Percentiles rank a stretch among this genome's conserved stretches.
These are phyloP conservation scores for Coniosporium apollinis DNA, from an alignment of 495 filamentous ascomycete genomes.

Conservation along the genomic window DNA sequence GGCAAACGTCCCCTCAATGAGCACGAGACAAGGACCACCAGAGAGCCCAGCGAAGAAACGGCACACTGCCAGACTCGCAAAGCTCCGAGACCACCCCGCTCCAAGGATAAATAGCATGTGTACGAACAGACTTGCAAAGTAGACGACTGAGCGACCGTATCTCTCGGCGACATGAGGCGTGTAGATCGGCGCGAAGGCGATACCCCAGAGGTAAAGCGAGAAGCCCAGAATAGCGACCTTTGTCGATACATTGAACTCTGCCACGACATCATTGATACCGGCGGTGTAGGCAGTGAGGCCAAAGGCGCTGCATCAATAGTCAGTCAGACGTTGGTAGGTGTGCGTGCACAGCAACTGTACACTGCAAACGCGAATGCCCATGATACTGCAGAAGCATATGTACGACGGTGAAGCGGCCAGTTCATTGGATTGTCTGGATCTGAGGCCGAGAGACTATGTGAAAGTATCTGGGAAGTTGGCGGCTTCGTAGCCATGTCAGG, in stretches of 20 bases:
- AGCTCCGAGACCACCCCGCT: conserved; percentile 17
- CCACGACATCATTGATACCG: conserved; percentile 11
- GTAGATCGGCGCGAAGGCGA: conserved; percentile 20
- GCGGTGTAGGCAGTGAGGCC: conserved; percentile 19
- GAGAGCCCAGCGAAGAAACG: conserved; percentile 29
- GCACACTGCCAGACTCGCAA: conserved; percentile 20
- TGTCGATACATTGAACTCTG: conserved; percentile 15
- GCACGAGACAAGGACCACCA: conserved; percentile 27
- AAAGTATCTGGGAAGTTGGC: too few species aligned
- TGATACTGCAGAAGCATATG: conserved; percentile 14
- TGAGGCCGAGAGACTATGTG: too few species aligned
- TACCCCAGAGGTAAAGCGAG: conserved; percentile 20
- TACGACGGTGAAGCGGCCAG: conserved; percentile 12
- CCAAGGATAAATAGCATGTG: conserved; percentile 46
- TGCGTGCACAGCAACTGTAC: conserved; percentile 12
- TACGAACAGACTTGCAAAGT: conserved; percentile 25
- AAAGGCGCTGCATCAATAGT: conserved; percentile 9
- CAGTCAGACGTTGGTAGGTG: not conserved
- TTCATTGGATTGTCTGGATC: conserved; percentile 16
- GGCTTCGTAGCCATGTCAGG: too few species aligned
- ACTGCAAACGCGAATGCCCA: conserved; percentile 22
- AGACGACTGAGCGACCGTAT: conserved; percentile 19
- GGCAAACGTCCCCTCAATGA: conserved; percentile 31
- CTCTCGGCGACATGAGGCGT: conserved; percentile 23
- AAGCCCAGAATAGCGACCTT: conserved; percentile 18